Evolutionary conservation across 176 grass and related monocot species (phyloP), one percentile per base, ranked within the genome.

Genomic region (Saccharum spontaneum): DNA sequence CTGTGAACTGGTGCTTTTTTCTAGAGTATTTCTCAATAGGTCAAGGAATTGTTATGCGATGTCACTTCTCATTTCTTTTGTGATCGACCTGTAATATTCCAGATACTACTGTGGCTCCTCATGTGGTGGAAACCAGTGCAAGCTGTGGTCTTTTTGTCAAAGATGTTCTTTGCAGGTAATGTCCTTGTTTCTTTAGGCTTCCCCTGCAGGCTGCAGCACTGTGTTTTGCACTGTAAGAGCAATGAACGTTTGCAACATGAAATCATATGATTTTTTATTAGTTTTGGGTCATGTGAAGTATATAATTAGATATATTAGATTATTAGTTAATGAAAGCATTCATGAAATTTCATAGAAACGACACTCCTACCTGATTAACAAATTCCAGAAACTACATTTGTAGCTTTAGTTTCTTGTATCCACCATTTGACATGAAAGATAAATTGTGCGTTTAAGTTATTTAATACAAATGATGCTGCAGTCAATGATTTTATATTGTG

Each of bases 101-200:
- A 99, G 97, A 85, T 99, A 75, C 82, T 91, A 86, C 45, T 99
- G 41, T 99, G 97, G 97, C 59, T 96, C 72, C 36, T 92, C 46
- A 89, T 99, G 72, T 99, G 93, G 97, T 99, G 93, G 97, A 99
- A 94, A 79, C 93, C 97, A 54, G 81, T 99, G 26, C 90, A 40
- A 50, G 24, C 90, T 23, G 61, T 96, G 52, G 24, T 99, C 69
- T 73, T 96, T 66, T 76, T 99, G 34, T 94, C 97, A 46, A 99
- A 99, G 90, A 90, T 99, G 83, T 96, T 99, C 82, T 92, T 99
- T 86, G 97, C 93, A 94, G 93, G 97, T 99, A 78, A 82, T 61
- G 22, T 91, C 4, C 63, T 52, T 73, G 33, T 44, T 65, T 83
- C 17, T 37, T 68, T 83, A 1, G 37, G 50, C 22, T 48, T 26